Conservation (phyloP, 2,329 filamentous ascomycete genomes). For the Ophiosphaerella korrae region DNA sequence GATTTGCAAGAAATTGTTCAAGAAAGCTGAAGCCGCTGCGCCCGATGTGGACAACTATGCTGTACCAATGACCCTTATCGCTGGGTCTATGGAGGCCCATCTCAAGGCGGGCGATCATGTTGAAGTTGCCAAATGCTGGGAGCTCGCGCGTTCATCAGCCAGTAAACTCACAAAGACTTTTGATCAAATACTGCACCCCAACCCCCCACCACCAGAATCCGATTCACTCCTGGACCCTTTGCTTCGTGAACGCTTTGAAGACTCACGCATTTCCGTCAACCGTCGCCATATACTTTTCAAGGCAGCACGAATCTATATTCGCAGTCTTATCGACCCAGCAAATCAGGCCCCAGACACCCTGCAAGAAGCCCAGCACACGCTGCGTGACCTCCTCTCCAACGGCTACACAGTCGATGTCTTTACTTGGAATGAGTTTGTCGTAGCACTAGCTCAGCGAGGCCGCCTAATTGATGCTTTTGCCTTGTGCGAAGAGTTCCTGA, state of each 20-base stretch:
- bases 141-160: slow-evolving; percentile 61
- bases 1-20: slow-evolving; percentile 42
- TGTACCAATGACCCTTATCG: slow-evolving; percentile 48
- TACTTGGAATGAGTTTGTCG: slow-evolving; percentile 82
- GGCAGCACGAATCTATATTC: slow-evolving; percentile 59
- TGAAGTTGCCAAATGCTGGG: slow-evolving; percentile 70
- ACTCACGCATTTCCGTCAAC: slow-evolving; percentile 31
- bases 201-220: slow-evolving; percentile 20
- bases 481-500: slow-evolving; percentile 77
- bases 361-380: slow-evolving; percentile 33
- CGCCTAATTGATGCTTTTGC: slow-evolving; percentile 70
- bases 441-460: slow-evolving; percentile 66
- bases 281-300: slow-evolving; percentile 57
- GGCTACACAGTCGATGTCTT: slow-evolving; percentile 77
- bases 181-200: slow-evolving; percentile 40
- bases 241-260: slow-evolving; percentile 21
- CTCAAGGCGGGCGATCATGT: slow-evolving; percentile 62
- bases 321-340: slow-evolving; percentile 58
- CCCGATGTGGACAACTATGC: slow-evolving; percentile 18
- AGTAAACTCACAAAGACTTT: slow-evolving; percentile 47
- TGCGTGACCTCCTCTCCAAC: slow-evolving; percentile 62
- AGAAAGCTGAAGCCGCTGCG: slow-evolving; percentile 22
- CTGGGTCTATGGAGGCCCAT: slow-evolving; percentile 70
- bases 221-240: slow-evolving; percentile 29
- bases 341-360: slow-evolving; percentile 43